Evolutionary conservation across 495 filamentous ascomycete species (phyloP).

Genomic region (Penicillium bialowiezense): DNA sequence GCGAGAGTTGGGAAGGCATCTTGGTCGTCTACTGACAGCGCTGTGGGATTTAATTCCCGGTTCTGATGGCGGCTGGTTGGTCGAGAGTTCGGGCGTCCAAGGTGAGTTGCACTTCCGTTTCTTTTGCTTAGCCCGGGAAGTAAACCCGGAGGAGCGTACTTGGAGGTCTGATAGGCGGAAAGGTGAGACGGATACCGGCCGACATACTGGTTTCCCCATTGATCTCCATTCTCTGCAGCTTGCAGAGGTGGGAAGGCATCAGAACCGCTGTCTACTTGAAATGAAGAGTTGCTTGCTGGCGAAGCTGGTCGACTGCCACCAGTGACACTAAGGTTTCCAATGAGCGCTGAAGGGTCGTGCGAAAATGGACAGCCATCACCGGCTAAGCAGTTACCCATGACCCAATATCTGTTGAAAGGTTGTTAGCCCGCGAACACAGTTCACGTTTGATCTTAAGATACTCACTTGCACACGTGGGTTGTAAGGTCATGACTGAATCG

Average conservation of each 20-base stretch:
- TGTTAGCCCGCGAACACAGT: slow-evolving; percentile 1
- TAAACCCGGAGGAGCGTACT: slow-evolving; percentile 25
- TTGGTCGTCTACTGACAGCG: slow-evolving; percentile 84
- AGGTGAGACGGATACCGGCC: slow-evolving; percentile 39
- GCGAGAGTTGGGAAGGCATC: slow-evolving; percentile 96
- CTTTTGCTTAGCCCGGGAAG: slow-evolving; percentile 43
- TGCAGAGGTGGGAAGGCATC: slow-evolving; percentile 86
- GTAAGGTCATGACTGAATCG: slow-evolving; percentile 95
- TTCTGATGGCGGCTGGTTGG: slow-evolving; percentile 83
- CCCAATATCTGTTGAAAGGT: slow-evolving; percentile 70
- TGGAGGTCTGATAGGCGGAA: slow-evolving; percentile 25
- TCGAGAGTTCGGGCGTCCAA: slow-evolving; percentile 70
- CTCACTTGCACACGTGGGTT: slow-evolving; percentile 97
- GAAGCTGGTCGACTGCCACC: slow-evolving; percentile 46
- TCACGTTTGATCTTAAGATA: slow-evolving; percentile 16
- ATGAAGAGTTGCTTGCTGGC: slow-evolving; percentile 48
- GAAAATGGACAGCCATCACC: slow-evolving; percentile 96
- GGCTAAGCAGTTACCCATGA: slow-evolving; percentile 93
- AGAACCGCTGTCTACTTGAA: slow-evolving; percentile 73
- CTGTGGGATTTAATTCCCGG: slow-evolving; percentile 60
- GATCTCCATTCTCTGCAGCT: slow-evolving; percentile 43
- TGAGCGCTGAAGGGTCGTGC: slow-evolving; percentile 84
- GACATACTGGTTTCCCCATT: slow-evolving; percentile 53
- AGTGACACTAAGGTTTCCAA: slow-evolving; percentile 63
- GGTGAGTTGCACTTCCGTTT: slow-evolving; percentile 45